Base-by-base conservation (phyloP, 2,329 filamentous ascomycete species). In the Pseudogymnoascus sp. region DNA sequence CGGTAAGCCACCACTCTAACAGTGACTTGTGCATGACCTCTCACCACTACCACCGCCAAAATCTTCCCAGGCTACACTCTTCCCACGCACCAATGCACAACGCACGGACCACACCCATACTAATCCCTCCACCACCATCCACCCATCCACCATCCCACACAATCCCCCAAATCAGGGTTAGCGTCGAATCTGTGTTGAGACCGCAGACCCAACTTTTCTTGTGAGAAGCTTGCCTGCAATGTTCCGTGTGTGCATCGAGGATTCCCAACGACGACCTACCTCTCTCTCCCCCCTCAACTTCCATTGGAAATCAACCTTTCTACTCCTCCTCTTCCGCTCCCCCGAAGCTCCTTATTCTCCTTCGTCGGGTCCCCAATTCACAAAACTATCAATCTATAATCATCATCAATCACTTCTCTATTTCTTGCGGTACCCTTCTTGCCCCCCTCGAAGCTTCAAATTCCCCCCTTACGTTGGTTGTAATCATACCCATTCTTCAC, bases 131-230 rank as follows among this genome's bases (percentile, higher is more conserved):
- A 47, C 50, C 47, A 47, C 10, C 42, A 47, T 40, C 38, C 5
- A 18, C 31, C 31, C 31, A 33, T 12, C 31, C 31, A 11, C 31
- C 35, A 14, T 6, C 10, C 16, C 28, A 31, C 28, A 31, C 28
- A 12, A 11, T 23, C 18, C 28, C 40, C 18, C 28, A 1, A 62
- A 62, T 44, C 28, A n/a, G 23, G 21, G 2, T 21, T 62, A 62
- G 60, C 60, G 60, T 2, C n/a, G 1, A 7, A 18, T 62, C 60
- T 28, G 35, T 62, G 60, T 62, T 62, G 60, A 50, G 60, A 33
- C 42, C 28, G 25, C 16, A 42, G 40, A 33, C 28, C 60, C 60
- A 33, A 44, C 33, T 42, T 60, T 60, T 60, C n/a, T 60, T 60
- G 59, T 60, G 59, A 60, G 33, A 38, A 60, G 59, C 59, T 56